Evolutionary conservation across 257 asterid species (phyloP).

Genomic region (Plantago ovata): DNA sequence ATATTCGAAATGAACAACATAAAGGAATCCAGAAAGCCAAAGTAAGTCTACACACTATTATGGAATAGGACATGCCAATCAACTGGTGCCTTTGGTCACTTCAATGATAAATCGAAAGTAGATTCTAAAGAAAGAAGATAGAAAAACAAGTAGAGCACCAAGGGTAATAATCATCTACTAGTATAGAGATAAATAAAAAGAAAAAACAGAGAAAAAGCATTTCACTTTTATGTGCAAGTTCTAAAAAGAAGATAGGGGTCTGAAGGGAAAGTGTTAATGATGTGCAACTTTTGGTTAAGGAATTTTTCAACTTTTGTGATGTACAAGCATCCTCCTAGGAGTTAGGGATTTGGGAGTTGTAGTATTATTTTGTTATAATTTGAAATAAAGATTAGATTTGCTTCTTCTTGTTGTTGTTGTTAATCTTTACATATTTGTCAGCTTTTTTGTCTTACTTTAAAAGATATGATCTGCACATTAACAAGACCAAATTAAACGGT

Average conservation of each 20-base stretch:
- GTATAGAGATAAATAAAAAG: not conserved
- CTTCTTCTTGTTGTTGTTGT: not conserved
- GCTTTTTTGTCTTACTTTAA: not conserved
- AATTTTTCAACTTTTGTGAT: not conserved
- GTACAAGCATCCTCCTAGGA: conserved; percentile 4
- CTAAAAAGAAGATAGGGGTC: not conserved
- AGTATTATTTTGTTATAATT: too few relatives aligned
- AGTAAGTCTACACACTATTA: not conserved
- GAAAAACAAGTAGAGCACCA: not conserved
- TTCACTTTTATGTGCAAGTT: not conserved
- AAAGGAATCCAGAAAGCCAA: not conserved
- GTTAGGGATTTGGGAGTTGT: not conserved
- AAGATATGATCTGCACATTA: too few relatives aligned
- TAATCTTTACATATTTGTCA: conserved; percentile 16
- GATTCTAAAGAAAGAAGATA: conserved; percentile 11
- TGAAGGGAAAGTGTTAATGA: conserved; percentile 4
- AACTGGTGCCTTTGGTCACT: not conserved
- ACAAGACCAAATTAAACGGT: too few relatives aligned
- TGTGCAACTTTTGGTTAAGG: conserved; percentile 5
- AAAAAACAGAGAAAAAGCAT: not conserved
- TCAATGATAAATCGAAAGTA: not conserved
- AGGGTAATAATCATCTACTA: conserved; percentile 1
- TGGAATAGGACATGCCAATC: not conserved
- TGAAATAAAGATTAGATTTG: conserved; percentile 17
- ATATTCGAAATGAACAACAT: too few relatives aligned